phyloP scores from a whole-genome alignment of 371 early-diverging fungal species.

The Mucor lusitanicus region DNA sequence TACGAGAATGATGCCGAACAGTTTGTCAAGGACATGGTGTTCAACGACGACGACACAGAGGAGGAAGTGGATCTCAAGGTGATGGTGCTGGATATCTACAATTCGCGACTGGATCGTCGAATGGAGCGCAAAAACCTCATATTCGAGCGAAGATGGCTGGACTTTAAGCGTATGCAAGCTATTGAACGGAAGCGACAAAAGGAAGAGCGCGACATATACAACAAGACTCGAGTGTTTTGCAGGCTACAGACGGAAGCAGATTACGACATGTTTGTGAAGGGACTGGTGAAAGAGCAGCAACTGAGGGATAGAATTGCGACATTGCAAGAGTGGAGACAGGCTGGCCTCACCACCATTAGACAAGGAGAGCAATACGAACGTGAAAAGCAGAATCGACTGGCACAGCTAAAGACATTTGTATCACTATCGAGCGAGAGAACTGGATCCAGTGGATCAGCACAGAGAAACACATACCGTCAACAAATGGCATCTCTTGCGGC shows the following conservation, averaged over 20 bases:
- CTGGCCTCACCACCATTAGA: conserved; percentile 79
- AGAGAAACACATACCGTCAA: conserved; percentile 26
- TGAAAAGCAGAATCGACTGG: conserved; percentile 53
- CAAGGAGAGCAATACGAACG: conserved; percentile 77
- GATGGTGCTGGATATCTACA: conserved; percentile 93
- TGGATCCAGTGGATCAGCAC: conserved; percentile 18
- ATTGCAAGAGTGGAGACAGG: conserved; percentile 88
- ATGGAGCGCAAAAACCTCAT: conserved; percentile 85
- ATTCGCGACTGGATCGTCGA: conserved; percentile 83
- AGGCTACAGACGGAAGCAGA: conserved; percentile 84
- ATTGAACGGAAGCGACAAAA: conserved; percentile 79
- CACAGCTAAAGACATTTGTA: conserved; percentile 43
- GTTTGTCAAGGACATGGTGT: conserved; percentile 89
- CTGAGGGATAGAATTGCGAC: conserved; percentile 80
- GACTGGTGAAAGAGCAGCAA: conserved; percentile 74
- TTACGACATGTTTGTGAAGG: conserved; percentile 80
- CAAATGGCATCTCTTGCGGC: conserved; percentile 26
- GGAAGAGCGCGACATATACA: conserved; percentile 83
- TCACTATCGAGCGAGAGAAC: conserved; percentile 44
- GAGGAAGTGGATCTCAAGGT: conserved; percentile 91
- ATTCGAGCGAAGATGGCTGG: conserved; percentile 83
- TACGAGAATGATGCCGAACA: conserved; percentile 96
- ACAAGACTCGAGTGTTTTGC: conserved; percentile 87
- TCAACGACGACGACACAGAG: conserved; percentile 83
- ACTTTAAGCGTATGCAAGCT: conserved; percentile 81